Base-by-base conservation (phyloP, 2,329 filamentous ascomycete species). In the Alternaria sp. region DNA sequence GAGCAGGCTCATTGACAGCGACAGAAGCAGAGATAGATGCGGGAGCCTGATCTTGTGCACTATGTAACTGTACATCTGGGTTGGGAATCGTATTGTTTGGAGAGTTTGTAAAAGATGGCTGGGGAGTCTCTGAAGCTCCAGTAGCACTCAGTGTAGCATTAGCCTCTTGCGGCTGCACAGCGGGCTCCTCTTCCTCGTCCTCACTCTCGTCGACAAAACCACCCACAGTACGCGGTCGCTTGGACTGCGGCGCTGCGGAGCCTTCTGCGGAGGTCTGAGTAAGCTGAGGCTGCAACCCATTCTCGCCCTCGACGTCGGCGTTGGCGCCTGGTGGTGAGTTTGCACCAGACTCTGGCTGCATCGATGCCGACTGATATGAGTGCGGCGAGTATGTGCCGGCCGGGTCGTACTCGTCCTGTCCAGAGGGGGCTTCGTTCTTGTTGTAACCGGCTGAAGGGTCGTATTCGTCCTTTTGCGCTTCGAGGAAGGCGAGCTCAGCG, bases 201-300 rank as follows among this genome's bases (percentile, higher is more conserved):
- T 86, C 84, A 74, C 86, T 85, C 77, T 88, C 86, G 74, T 85
- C 82, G 77, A 86, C 83, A 80, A 88, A 87, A 67, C 85, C 86
- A 74, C 84, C 85, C 71, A 84, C 83, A 61, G 81, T 85, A 70
- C 81, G 83, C 70, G 82, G 78, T 72, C 82, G 81, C 65, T 79
- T 77, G 54, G 72, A 69, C 46, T 68, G 71, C 45, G 68, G 62
- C 51, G 72, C 66, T 53, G 70, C 74, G 49, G 72, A 65, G 54
- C 72, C 68, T 37, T 73, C 71, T 54, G 67, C 61, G 50, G 62
- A 60, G 6, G 51, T 44, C 36, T 46, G 55, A 37, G 67, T 61
- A 29, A 67, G 64, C 60, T 56, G 65, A 33, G 67, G 66, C 54
- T 74, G 68, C 56, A 67, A 46, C 34, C 66, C 65, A 51, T 65